A percentile compares a stretch with the other conserved stretches of the same genome.
Conservation (phyloP, 805 yeast species). For the Soucietia sequanensis region DNA sequence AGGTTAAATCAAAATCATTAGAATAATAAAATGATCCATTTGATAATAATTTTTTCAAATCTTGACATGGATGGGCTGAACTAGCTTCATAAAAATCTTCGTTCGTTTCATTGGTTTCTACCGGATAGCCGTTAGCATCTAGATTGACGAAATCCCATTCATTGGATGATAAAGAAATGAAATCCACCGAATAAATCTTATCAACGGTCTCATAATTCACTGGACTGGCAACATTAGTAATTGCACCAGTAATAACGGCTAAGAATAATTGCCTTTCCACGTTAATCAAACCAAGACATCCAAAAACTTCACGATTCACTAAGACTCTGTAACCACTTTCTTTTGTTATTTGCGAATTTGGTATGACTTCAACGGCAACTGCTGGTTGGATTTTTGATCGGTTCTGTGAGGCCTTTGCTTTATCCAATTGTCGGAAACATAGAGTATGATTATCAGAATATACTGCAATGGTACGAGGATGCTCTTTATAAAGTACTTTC, state of each 20-base stretch:
- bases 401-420: slow-evolving; percentile 11
- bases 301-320: slow-evolving; percentile 45
- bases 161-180: slow-evolving; percentile 66
- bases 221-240: slow-evolving; percentile 75
- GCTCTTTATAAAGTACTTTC: slow-evolving; percentile 31
- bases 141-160: slow-evolving; percentile 80
- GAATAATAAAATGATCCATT: slow-evolving; percentile 93
- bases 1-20: slow-evolving; percentile 88
- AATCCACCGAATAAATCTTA: slow-evolving; percentile 82
- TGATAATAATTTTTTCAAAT: slow-evolving; percentile 69
- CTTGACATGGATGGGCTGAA: slow-evolving; percentile 73
- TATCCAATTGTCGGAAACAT: slow-evolving; percentile 21
- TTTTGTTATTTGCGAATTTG: slow-evolving; percentile 34
- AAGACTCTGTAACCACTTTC: slow-evolving; percentile 37
- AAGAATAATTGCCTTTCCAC: slow-evolving; percentile 67
- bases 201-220: slow-evolving; percentile 75
- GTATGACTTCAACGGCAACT: slow-evolving; percentile 49
- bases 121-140: slow-evolving; percentile 67
- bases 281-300: slow-evolving; percentile 79
- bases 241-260: slow-evolving; percentile 74
- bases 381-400: slow-evolving; percentile 16
- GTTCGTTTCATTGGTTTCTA: slow-evolving; percentile 37
- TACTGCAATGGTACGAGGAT: slow-evolving; percentile 30
- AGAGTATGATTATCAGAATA: slow-evolving; percentile 30
- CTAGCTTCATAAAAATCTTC: slow-evolving; percentile 27